These are phyloP conservation scores for Apophysomyces trapeziformis DNA, from an alignment of 371 early-diverging fungal species.

Conservation along the genomic window DNA sequence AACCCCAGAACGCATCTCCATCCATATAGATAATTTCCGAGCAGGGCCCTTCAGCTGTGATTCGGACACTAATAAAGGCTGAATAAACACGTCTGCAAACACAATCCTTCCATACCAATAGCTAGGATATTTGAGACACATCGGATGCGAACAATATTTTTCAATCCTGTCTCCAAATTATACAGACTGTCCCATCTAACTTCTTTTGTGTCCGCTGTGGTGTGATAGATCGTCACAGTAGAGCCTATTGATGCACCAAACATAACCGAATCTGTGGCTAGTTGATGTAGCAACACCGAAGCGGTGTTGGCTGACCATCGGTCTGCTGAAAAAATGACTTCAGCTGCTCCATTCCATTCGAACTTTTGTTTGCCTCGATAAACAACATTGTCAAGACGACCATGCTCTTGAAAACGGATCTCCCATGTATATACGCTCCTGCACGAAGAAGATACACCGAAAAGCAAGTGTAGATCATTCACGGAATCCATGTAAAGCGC, in stretches of 20 bases:
- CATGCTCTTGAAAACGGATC: slow-evolving; percentile 11
- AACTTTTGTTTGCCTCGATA: slow-evolving; percentile 16
- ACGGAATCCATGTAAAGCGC: slow-evolving; percentile 39
- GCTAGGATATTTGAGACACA: slow-evolving; percentile 20
- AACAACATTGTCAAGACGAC: neutral
- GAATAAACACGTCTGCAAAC: slow-evolving; percentile 6
- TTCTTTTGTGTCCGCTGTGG: neutral
- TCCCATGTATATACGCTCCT: slow-evolving; percentile 34
- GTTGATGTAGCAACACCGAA: slow-evolving; percentile 13
- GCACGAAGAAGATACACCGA: slow-evolving; percentile 28
- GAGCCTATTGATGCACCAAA: slow-evolving; percentile 14
- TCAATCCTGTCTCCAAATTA: slow-evolving; percentile 22
- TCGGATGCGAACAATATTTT: slow-evolving; percentile 20
- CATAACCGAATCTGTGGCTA: slow-evolving; percentile 1
- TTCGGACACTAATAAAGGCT: slow-evolving; percentile 20
- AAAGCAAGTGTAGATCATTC: slow-evolving; percentile 23
- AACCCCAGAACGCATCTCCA: slow-evolving; percentile 36
- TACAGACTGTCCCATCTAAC: slow-evolving; percentile 33
- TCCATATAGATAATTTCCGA: slow-evolving; percentile 36
- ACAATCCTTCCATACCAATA: slow-evolving; percentile 17
- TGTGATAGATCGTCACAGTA: slow-evolving; percentile 12
- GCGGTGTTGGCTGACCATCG: slow-evolving; percentile 16
- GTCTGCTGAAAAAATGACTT: neutral
- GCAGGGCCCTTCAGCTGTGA: slow-evolving; percentile 19
- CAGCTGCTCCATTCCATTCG: slow-evolving; percentile 11